Conservation (phyloP, 495 filamentous ascomycete species). For the Neurospora terricola region DNA sequence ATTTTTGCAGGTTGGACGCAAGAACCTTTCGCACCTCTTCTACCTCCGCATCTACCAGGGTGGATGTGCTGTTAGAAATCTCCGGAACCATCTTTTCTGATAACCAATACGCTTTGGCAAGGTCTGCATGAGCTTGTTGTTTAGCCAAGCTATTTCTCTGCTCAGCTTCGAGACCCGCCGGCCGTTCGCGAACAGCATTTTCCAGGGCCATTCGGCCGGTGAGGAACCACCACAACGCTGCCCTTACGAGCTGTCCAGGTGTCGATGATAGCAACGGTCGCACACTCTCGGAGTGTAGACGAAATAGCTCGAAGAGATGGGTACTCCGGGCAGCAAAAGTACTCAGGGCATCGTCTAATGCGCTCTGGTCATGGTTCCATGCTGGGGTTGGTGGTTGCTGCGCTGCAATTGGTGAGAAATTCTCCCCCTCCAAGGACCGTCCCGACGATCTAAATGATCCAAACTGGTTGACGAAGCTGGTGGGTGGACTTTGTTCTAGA, state of each 20-base stretch:
- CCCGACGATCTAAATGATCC: constrained; percentile 12
- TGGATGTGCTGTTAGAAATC: constrained; percentile 24
- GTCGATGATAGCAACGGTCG: constrained; percentile 49
- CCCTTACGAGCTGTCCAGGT: constrained; percentile 55
- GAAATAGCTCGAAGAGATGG: constrained; percentile 59
- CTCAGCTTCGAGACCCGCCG: constrained; percentile 34
- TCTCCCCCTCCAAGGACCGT: constrained; percentile 15
- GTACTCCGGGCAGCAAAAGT: constrained; percentile 57
- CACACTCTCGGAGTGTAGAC: constrained; percentile 59
- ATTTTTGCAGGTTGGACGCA: constrained; percentile 53
- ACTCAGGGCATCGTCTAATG: constrained; percentile 49
- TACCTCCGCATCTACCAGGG: constrained; percentile 27
- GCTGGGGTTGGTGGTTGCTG: background rate
- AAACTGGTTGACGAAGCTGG: constrained; percentile 19
- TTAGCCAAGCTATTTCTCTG: constrained; percentile 32
- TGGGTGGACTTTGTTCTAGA: constrained; percentile 2
- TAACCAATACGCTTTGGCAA: constrained; percentile 80
- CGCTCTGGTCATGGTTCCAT: background rate
- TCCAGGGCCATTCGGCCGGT: constrained; percentile 66
- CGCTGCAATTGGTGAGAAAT: background rate
- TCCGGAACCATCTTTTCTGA: constrained; percentile 55
- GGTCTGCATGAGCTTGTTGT: constrained; percentile 64
- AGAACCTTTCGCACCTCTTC: constrained; percentile 45
- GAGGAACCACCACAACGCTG: constrained; percentile 81
- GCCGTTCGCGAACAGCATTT: constrained; percentile 51